phyloP scores from a whole-genome alignment of 768 basidiomycete species.

The Tricholoma sp. region DNA sequence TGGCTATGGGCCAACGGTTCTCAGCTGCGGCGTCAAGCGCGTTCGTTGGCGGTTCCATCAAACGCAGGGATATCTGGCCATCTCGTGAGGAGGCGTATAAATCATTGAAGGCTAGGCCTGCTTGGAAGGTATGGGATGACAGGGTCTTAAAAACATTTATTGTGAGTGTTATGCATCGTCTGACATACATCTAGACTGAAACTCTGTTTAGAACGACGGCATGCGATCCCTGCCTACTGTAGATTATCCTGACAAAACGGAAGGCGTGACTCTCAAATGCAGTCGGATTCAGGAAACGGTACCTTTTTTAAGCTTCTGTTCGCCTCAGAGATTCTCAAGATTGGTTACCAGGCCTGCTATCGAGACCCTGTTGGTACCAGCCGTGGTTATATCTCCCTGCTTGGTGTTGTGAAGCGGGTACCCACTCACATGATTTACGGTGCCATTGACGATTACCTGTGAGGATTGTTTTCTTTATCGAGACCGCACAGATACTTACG shows the following conservation, averaged over 20 bases:
- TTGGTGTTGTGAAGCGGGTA: constrained; percentile 23
- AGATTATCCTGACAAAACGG: constrained; percentile 36
- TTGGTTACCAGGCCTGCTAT: constrained; percentile 33
- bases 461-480: constrained; percentile 6
- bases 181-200: not conserved
- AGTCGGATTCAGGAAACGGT: constrained; percentile 42
- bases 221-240: constrained; percentile 36
- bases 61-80: constrained; percentile 47
- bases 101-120: constrained; percentile 28
- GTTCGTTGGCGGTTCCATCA: constrained; percentile 26
- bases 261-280: constrained; percentile 48
- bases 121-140: constrained; percentile 48
- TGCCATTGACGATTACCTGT: constrained; percentile 40
- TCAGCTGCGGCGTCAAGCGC: constrained; percentile 9
- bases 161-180: constrained; percentile 20
- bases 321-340: not conserved
- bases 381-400: constrained; percentile 30
- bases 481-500: not conserved
- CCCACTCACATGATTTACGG: constrained; percentile 46
- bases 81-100: constrained; percentile 43
- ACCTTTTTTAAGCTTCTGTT: constrained; percentile 3
- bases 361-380: constrained; percentile 29
- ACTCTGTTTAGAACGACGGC: constrained; percentile 32
- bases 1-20: constrained; percentile 26
- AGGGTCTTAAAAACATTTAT: constrained; percentile 38